Conservation (phyloP, 768 basidiomycete genomes). For the Calocybe indica region DNA sequence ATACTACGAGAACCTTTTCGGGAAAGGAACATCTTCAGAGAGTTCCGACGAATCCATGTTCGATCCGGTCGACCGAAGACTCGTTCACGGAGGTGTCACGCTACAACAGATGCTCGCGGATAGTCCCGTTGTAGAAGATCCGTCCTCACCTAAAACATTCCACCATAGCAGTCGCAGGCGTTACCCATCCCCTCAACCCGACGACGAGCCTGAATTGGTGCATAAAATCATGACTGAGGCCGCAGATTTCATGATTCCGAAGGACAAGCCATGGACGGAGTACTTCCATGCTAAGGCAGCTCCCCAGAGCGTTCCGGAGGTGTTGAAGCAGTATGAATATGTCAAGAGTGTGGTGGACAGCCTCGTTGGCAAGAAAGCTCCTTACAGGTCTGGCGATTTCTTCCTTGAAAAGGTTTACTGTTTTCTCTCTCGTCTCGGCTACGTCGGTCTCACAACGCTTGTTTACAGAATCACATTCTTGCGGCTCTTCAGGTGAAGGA, state of each 20-base stretch:
- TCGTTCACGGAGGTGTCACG: too few species aligned
- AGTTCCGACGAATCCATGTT: too few species aligned
- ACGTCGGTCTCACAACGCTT: neutral
- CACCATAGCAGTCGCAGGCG: neutral
- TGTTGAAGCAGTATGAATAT: slow-evolving; percentile 45
- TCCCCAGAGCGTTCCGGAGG: slow-evolving; percentile 32
- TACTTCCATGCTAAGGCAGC: slow-evolving; percentile 39
- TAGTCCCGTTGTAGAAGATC: too few species aligned
- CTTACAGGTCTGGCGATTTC: slow-evolving; percentile 25
- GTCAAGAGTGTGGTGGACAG: slow-evolving; percentile 44
- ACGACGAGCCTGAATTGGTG: slow-evolving; percentile 31
- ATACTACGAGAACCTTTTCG: too few species aligned
- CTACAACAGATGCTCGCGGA: too few species aligned
- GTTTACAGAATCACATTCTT: slow-evolving; percentile 44
- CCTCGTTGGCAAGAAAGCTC: slow-evolving; percentile 36
- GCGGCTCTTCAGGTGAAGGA: slow-evolving; percentile 41
- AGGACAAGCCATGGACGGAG: slow-evolving; percentile 36
- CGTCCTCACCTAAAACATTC: too few species aligned
- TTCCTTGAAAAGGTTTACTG: slow-evolving; percentile 39
- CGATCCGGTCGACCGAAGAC: too few species aligned
- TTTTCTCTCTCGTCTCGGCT: neutral
- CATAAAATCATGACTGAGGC: slow-evolving; percentile 36
- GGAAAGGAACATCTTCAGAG: too few species aligned
- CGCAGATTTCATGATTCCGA: slow-evolving; percentile 36
- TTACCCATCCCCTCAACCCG: slow-evolving; percentile 23